Percentiles rank a stretch among this genome's conserved stretches.
These are phyloP conservation scores for Ambrosia artemisiifolia DNA, from an alignment of 129 eudicot species.

Conservation along the genomic window DNA sequence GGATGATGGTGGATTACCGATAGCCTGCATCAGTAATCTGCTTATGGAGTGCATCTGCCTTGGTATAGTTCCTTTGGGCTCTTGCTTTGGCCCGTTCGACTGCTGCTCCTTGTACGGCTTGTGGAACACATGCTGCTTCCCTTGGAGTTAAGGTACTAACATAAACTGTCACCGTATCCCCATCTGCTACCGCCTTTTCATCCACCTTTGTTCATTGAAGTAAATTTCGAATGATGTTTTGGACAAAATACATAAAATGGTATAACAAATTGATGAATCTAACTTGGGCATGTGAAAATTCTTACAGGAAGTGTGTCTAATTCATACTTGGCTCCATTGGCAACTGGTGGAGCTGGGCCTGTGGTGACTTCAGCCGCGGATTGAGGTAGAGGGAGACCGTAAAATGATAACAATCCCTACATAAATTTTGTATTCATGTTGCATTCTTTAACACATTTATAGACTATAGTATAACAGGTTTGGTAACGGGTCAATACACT, in stretches of 20 bases:
- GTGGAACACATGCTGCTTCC: slow-evolving; percentile 78
- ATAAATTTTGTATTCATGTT: not conserved
- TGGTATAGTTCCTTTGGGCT: slow-evolving; percentile 55
- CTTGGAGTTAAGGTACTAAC: slow-evolving; percentile 65
- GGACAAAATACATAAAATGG: not conserved
- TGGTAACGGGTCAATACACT: not conserved
- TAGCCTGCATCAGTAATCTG: slow-evolving; percentile 67
- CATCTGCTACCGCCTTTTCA: slow-evolving; percentile 84
- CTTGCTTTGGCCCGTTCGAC: slow-evolving; percentile 76
- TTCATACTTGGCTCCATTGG: slow-evolving; percentile 69
- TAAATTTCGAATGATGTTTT: not conserved
- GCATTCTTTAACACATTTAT: not conserved
- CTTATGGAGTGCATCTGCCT: slow-evolving; percentile 81
- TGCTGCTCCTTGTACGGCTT: slow-evolving; percentile 63
- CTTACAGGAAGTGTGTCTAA: slow-evolving; percentile 79
- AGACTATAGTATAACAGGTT: not conserved
- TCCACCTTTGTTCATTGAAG: slow-evolving; percentile 54
- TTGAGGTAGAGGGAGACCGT: slow-evolving; percentile 80
- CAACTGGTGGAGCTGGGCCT: slow-evolving; percentile 36
- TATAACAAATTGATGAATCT: not conserved
- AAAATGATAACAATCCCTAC: slow-evolving; percentile 79
- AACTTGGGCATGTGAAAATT: not conserved
- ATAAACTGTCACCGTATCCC: slow-evolving; percentile 88
- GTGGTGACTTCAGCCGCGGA: slow-evolving; percentile 46
- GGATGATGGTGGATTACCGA: slow-evolving; percentile 37